Base-by-base conservation (phyloP, 345 rosid genomes). In the Aegle marmelos region DNA sequence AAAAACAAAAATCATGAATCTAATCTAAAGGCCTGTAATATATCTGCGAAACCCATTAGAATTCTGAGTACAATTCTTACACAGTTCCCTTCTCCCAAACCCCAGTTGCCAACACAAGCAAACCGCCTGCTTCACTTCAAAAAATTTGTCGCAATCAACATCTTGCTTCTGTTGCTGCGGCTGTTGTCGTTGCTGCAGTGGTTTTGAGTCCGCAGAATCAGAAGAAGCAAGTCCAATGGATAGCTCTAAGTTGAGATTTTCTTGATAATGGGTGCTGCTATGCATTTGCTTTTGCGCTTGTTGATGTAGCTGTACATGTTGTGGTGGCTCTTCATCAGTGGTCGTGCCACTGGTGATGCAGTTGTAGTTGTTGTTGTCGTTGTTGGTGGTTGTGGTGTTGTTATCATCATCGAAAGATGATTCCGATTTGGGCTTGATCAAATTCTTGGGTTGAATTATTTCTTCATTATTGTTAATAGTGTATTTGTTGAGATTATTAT, bases 31-130 rank as follows among this genome's bases (percentile, higher is more conserved):
- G 33, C 17, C 53, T 72, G 75, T 78, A 70, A 39, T 31, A 30
- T 72, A 83, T 83, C 81, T 85, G 25, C 69, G 68, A 7, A 85
- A 69, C 64, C 84, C 88, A 64, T 45, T 63, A 36, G 76, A 50
- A 39, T 57, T 86, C 71, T 82, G 82, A 68, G 58, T 72, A 58
- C 92, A 89, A 66, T 85, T 82, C 67, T 80, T 74, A 82, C 91
- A 87, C 67, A 77, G 33, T 70, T 82, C 86, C 30, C 80, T 60
- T 27, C 79, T 75, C 61, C 63, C 86, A 75, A 68, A 79, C 22
- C 91, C 94, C 74, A 89, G 71, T 57, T 84, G 89, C 67, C 91
- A 89, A 27, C 92, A 85, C 78, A 85, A 70, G 70, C 94, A 90
- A 63, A 82, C 85, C 16, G 76, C 60, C 54, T 67, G 33, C 4